These are phyloP conservation scores for Russula vinacea DNA, from an alignment of 768 basidiomycete species.

Conservation along the genomic window DNA sequence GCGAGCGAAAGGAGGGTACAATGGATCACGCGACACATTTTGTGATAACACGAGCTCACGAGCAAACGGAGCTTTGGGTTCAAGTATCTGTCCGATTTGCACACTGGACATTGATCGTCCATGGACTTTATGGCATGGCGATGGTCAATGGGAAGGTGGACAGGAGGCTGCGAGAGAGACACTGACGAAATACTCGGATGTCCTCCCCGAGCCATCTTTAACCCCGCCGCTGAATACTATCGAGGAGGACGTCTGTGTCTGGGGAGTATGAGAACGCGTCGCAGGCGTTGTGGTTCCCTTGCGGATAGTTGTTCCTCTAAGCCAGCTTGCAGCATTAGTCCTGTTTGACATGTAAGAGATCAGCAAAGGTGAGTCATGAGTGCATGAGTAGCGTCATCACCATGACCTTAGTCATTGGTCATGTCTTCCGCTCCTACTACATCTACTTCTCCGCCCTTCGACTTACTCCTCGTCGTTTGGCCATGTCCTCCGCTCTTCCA, in stretches of 20 bases:
- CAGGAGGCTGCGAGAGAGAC: not conserved
- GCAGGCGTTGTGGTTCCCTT: constrained; percentile 53
- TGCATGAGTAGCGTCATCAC: too few species aligned
- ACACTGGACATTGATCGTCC: constrained; percentile 95
- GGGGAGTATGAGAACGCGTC: constrained; percentile 63
- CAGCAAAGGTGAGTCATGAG: too few species aligned
- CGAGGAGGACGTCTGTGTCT: constrained; percentile 66
- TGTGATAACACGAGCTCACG: constrained; percentile 97
- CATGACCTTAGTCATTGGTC: too few species aligned
- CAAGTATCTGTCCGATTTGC: constrained; percentile 93
- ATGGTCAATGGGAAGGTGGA: constrained; percentile 16
- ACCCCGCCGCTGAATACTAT: constrained; percentile 81
- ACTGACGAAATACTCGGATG: constrained; percentile 76
- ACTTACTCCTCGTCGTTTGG: too few species aligned
- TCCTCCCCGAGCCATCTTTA: constrained; percentile 81
- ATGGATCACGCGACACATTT: constrained; percentile 61
- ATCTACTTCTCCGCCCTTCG: too few species aligned
- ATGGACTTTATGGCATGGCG: constrained; percentile 52
- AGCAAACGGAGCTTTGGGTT: constrained; percentile 92
- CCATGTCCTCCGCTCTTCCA: constrained; percentile 2
- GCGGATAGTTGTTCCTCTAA: constrained; percentile 72
- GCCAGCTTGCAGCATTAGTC: constrained; percentile 31
- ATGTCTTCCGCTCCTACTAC: not conserved
- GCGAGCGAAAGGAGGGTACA: not conserved
- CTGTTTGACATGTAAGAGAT: constrained; percentile 25